A percentile compares a stretch with the other conserved stretches of the same genome.
Evolutionary conservation across 768 basidiomycete species (phyloP).

Genomic region (Pleurotus platypus): DNA sequence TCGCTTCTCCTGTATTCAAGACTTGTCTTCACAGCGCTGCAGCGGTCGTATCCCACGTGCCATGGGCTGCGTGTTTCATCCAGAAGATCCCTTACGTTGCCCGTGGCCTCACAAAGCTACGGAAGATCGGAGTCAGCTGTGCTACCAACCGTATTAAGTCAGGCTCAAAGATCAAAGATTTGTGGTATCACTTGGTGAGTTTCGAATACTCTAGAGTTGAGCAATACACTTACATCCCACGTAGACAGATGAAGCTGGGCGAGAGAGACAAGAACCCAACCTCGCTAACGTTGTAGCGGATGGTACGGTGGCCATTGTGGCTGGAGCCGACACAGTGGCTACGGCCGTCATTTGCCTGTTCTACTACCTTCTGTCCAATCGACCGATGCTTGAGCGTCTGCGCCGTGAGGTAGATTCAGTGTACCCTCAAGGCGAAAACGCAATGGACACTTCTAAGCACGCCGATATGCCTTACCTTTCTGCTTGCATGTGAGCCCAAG

Average conservation of each 20-base stretch:
- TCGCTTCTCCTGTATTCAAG: background rate
- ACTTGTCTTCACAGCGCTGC: conserved; percentile 9
- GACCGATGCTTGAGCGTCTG: conserved; percentile 29
- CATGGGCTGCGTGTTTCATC: conserved; percentile 18
- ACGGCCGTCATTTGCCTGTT: conserved; percentile 33
- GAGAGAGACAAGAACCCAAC: conserved; percentile 17
- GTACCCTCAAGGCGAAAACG: conserved; percentile 20
- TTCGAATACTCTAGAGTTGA: background rate
- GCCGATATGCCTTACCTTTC: conserved; percentile 21
- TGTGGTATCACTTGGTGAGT: conserved; percentile 42
- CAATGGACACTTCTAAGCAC: conserved; percentile 20
- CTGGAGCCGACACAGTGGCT: conserved; percentile 48
- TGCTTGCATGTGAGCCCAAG: conserved; percentile 25
- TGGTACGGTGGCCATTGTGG: conserved; percentile 30
- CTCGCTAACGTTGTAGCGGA: conserved; percentile 24
- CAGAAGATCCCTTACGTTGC: conserved; percentile 26
- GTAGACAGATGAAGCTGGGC: conserved; percentile 21
- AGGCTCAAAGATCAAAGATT: conserved; percentile 21
- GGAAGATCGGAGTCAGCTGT: conserved; percentile 20
- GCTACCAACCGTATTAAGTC: conserved; percentile 16
- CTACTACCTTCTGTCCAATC: conserved; percentile 36
- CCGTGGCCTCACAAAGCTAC: conserved; percentile 15
- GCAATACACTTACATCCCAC: background rate
- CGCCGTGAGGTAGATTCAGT: conserved; percentile 37
- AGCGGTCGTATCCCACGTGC: conserved; percentile 18